These are phyloP conservation scores for Cystobasidium pallidum DNA, from an alignment of 1,284 basidiomycete species.

Conservation along the genomic window DNA sequence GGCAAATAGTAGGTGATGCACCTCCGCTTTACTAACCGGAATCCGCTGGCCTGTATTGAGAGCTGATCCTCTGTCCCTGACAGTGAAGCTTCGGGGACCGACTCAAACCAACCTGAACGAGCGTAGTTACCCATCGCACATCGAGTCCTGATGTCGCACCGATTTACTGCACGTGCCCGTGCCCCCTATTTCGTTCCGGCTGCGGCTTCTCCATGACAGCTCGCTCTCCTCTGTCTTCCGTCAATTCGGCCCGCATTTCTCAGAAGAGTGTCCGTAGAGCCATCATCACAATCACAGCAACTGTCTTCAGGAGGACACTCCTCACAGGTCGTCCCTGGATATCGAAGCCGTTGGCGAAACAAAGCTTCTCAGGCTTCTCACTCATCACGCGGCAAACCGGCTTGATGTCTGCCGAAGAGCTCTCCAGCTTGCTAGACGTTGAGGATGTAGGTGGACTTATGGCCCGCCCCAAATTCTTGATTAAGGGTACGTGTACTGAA, in stretches of 20 bases:
- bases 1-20: not conserved
- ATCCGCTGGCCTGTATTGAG: too few relatives aligned
- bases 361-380: not conserved
- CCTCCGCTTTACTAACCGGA: too few relatives aligned
- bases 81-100: too few relatives aligned
- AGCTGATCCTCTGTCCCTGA: too few relatives aligned
- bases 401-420: constrained; percentile 26
- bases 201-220: not conserved
- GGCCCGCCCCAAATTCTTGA: not conserved
- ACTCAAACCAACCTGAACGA: too few relatives aligned
- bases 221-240: not conserved
- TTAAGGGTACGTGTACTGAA: not conserved
- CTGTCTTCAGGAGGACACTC: not conserved
- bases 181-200: not conserved
- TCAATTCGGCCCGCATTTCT: not conserved
- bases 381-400: not conserved
- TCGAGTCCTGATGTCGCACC: too few relatives aligned
- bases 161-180: constrained; percentile 6
- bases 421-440: constrained; percentile 22
- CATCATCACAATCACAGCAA: not conserved
- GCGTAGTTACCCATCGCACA: too few relatives aligned
- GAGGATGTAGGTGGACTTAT: constrained; percentile 15
- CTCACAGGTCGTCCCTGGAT: not conserved
- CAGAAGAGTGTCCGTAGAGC: not conserved
- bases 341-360: not conserved